phyloP scores from a whole-genome alignment of 805 yeast species.

The Lachancea dasiensis region DNA sequence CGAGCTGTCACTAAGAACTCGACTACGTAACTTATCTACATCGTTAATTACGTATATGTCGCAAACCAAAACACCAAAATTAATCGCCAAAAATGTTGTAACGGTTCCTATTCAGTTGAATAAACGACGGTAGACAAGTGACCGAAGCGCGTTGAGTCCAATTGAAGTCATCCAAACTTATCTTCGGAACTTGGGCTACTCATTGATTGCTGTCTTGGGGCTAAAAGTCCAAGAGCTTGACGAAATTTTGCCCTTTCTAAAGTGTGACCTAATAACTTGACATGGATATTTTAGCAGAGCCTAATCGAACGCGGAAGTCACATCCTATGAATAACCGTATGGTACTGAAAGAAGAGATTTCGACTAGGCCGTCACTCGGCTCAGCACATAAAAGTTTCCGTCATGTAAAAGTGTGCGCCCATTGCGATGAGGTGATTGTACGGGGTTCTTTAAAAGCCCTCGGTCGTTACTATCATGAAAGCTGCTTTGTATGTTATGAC shows the following conservation, averaged over 20 bases:
- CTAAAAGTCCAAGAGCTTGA: not conserved
- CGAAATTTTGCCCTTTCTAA: not conserved
- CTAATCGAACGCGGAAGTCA: slow-evolving; percentile 1
- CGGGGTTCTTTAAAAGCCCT: slow-evolving; percentile 87
- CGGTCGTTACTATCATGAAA: slow-evolving; percentile 72
- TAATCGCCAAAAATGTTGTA: slow-evolving; percentile 3
- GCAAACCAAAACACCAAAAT: not conserved
- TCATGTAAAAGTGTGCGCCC: slow-evolving; percentile 39
- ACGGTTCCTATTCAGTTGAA: too few relatives aligned
- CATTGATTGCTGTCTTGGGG: not conserved
- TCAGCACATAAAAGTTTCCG: slow-evolving; percentile 6
- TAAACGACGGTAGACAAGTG: too few relatives aligned
- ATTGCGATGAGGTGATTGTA: slow-evolving; percentile 47
- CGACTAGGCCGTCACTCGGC: not conserved
- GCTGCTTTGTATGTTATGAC: slow-evolving; percentile 81
- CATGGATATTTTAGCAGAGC: slow-evolving; percentile 3
- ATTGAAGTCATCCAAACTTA: not conserved
- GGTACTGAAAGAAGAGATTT: not conserved
- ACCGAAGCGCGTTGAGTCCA: not conserved
- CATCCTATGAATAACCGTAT: not conserved
- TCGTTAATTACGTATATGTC: too few relatives aligned
- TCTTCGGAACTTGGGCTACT: not conserved
- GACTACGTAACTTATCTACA: too few relatives aligned
- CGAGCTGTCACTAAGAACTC: too few relatives aligned
- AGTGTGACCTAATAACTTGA: not conserved